These are phyloP conservation scores for Aspergillus sp. DNA, from an alignment of 2,329 filamentous ascomycete species.

Conservation along the genomic window DNA sequence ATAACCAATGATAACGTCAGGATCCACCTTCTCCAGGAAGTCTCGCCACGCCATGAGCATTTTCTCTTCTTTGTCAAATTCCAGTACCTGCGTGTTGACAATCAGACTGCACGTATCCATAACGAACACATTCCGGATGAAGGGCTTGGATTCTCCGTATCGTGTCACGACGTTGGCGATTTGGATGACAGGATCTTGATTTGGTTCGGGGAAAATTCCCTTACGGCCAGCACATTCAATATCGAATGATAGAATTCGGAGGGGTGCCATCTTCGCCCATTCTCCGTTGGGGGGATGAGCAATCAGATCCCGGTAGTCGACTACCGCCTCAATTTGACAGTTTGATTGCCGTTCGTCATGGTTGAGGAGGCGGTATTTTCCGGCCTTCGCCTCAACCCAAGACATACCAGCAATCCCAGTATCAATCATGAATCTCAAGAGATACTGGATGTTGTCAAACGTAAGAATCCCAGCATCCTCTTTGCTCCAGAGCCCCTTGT, in stretches of 20 bases:
- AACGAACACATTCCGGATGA: slow-evolving; percentile 94
- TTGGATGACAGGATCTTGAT: slow-evolving; percentile 91
- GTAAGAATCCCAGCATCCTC: slow-evolving; percentile 73
- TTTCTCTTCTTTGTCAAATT: slow-evolving; percentile 75
- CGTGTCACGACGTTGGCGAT: slow-evolving; percentile 94
- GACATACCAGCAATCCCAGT: slow-evolving; percentile 93
- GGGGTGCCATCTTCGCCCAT: slow-evolving; percentile 96
- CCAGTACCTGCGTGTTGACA: slow-evolving; percentile 88
- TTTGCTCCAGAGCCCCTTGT: slow-evolving; percentile 82
- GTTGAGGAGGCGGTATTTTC: slow-evolving; percentile 69
- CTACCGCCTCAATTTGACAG: slow-evolving; percentile 90
- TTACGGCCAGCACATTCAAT: slow-evolving; percentile 98
- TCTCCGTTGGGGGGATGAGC: slow-evolving; percentile 86
- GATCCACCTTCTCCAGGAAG: slow-evolving; percentile 85
- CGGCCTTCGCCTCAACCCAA: slow-evolving; percentile 83
- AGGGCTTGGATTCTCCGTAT: slow-evolving; percentile 94
- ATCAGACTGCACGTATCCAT: slow-evolving; percentile 89
- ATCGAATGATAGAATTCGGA: slow-evolving; percentile 92
- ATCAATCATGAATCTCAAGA: slow-evolving; percentile 97
- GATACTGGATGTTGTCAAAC: slow-evolving; percentile 94
- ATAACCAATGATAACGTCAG: slow-evolving; percentile 97
- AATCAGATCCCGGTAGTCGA: slow-evolving; percentile 78
- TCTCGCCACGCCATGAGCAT: slow-evolving; percentile 93
- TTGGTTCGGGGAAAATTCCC: slow-evolving; percentile 92
- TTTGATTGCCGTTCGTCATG: slow-evolving; percentile 73